Evolutionary conservation across 805 yeast genomes (phyloP).

Genomic region (Cyberlindnera japonica): DNA sequence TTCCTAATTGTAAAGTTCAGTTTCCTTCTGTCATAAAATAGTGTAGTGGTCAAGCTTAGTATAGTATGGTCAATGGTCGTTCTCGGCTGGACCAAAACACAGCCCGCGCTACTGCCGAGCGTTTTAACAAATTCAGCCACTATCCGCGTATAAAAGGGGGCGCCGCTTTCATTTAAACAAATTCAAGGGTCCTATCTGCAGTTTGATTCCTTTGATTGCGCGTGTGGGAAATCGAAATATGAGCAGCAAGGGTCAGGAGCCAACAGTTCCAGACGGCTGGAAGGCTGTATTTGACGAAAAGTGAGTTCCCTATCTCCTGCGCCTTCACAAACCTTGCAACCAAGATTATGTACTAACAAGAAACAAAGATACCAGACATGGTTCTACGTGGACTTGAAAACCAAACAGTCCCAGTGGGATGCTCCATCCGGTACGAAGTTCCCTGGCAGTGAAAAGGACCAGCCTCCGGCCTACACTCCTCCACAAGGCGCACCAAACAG

Average conservation of each 20-base stretch:
- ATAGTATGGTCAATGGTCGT: too few species aligned
- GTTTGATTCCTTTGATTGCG: too few species aligned
- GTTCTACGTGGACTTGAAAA: conserved; percentile 73
- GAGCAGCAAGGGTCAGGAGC: conserved; percentile 30
- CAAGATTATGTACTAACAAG: too few species aligned
- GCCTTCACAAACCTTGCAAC: too few species aligned
- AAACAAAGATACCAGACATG: conserved; percentile 52
- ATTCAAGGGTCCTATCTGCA: too few species aligned
- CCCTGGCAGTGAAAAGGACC: conserved; percentile 33
- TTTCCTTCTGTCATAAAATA: not conserved
- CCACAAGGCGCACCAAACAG: conserved; percentile 6
- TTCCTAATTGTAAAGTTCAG: not conserved
- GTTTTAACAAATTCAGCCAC: not conserved
- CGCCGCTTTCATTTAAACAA: too few species aligned
- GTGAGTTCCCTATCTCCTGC: conserved; percentile 6
- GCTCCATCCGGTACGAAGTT: conserved; percentile 61
- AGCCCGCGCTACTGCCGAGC: not conserved
- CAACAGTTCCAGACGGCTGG: conserved; percentile 67
- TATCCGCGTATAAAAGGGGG: not conserved
- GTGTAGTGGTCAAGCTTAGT: too few species aligned
- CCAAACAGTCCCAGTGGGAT: conserved; percentile 89
- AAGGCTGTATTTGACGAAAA: conserved; percentile 67
- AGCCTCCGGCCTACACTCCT: conserved; percentile 36
- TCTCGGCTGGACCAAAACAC: too few species aligned
- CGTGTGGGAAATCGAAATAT: not conserved